Evolutionary conservation across 441 rosid genomes (phyloP), one percentile per base, ranked within the genome.

Genomic region (Pelargonium myrrhifolium): DNA sequence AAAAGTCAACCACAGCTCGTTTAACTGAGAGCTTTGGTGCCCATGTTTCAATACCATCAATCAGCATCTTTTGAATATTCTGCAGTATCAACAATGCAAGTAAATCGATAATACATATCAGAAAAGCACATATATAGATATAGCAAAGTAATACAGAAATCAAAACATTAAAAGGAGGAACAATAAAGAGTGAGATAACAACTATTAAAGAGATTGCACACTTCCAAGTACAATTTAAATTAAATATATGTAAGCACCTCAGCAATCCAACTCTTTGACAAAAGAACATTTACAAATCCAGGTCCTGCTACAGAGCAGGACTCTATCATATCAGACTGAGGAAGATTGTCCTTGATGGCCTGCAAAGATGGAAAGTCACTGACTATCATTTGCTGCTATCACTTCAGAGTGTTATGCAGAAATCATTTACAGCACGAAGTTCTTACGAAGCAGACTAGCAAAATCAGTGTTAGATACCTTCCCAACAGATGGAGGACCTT

Each of bases 1-100:
- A 93, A 80, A 93, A 93, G 77, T 90, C 98, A 58, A 93, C 93
- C 65, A 93, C 88, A 37, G 87, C 98, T 68, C 79, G 84, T 80
- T 83, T 82, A 15, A 87, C 72, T 0, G 77, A 42, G 31, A 85
- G 84, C 68, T 66, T 78, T 31, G 97, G 98, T 2, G 94, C 87
- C 92, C 94, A 93, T 68, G 87, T 82, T 43, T 87, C 93, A 71
- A 87, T 83, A 40, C 96, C 97, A 49, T 83, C 75, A 63, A 74
- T 71, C n/a, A 93, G 87, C 96, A 93, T 90, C 72, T 76, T 83
- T 78, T 87, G 85, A 78, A 90, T 86, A 51, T 62, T 82, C 98
- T 93, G 88, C 70, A 68, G 20, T 59, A 18, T 73, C 69, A 72
- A 53, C 14, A 75, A 71, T 24, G 47, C 31, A 56, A 66, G n/a